Conservation (phyloP, 805 yeast genomes). For the Hanseniaspora thailandica region DNA sequence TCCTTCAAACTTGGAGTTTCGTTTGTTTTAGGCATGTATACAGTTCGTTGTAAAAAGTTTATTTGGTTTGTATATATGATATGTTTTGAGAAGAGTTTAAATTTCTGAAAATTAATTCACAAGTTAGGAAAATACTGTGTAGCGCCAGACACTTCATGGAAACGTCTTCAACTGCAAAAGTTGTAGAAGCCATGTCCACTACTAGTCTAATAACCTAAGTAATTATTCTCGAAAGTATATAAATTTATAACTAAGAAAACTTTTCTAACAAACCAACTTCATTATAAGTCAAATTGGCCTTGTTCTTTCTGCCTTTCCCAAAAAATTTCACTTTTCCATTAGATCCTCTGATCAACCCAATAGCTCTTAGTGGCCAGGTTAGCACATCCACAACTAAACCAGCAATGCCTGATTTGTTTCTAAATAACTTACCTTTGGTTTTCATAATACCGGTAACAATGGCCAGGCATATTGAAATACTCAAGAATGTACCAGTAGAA, state of each 20-base stretch:
- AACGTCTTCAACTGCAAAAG: too few species aligned
- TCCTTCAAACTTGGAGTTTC: slow-evolving; percentile 44
- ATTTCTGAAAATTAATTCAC: too few species aligned
- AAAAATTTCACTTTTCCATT: background rate
- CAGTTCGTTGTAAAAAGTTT: background rate
- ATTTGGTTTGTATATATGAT: too few species aligned
- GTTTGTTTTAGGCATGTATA: background rate
- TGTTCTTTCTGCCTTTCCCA: background rate
- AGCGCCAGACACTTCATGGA: too few species aligned
- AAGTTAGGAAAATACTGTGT: too few species aligned
- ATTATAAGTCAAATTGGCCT: slow-evolving; percentile 6
- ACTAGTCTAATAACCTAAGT: background rate
- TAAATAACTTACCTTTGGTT: background rate
- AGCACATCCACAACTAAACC: background rate
- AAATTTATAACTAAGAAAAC: background rate
- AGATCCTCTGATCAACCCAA: background rate
- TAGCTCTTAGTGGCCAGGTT: background rate
- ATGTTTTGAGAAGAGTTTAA: too few species aligned
- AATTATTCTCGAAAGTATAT: background rate
- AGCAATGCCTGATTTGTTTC: background rate
- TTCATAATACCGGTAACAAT: background rate
- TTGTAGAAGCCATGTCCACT: too few species aligned
- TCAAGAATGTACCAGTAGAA: background rate
- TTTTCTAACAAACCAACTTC: slow-evolving; percentile 2
- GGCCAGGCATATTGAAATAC: background rate